These are phyloP conservation scores for Phytophthora sansomeana DNA, from an alignment of 352 stramenopile species.

Conservation along the genomic window DNA sequence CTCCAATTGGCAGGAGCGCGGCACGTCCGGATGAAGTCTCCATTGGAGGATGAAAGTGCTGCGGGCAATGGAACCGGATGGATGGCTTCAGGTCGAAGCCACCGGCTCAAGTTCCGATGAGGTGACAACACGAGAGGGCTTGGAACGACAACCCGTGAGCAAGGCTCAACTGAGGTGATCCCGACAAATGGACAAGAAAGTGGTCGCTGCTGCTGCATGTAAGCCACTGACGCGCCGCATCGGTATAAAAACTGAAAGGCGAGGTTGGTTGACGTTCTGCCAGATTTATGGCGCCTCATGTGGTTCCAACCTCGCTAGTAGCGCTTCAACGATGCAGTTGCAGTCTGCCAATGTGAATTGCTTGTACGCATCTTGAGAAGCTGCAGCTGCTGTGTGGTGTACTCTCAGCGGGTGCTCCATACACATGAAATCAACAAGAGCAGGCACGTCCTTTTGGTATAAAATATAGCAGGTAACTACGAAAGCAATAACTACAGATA, in stretches of 20 bases:
- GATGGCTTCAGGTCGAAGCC: no score
- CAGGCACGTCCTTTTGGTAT: slow-evolving; percentile 1
- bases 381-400: no score
- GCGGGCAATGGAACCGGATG: not conserved
- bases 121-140: no score
- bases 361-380: no score
- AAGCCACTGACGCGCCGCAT: not conserved
- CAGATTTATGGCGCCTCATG: no score
- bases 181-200: no score
- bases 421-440: not conserved
- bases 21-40: not conserved
- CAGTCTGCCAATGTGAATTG: no score
- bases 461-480: not conserved
- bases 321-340: not conserved
- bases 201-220: no score
- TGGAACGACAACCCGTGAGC: no score
- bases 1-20: not conserved
- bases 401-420: no score
- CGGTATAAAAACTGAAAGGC: not conserved
- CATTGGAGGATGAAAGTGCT: not conserved
- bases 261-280: not conserved
- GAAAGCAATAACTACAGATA: no score
- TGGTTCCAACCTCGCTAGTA: not conserved
- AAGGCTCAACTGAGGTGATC: not conserved
- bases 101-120: not conserved